phyloP scores from a whole-genome alignment of 805 yeast genomes.

The Wickerhamiella nectarea region DNA sequence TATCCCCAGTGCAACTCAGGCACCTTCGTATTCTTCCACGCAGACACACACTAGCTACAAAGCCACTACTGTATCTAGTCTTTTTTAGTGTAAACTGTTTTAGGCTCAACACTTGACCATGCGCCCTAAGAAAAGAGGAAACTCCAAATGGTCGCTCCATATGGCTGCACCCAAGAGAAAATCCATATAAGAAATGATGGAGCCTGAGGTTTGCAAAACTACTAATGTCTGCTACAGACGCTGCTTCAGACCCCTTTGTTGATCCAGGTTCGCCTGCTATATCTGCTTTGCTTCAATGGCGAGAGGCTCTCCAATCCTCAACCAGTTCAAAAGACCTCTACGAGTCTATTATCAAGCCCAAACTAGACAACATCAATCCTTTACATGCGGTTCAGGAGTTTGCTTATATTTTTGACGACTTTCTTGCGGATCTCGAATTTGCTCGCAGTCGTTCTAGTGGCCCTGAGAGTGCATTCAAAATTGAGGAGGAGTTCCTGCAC shows the following conservation, averaged over 20 bases:
- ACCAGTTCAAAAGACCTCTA: neutral
- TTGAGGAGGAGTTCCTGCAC: constrained; percentile 4
- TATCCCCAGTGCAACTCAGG: constrained; percentile 21
- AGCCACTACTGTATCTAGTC: constrained; percentile 4
- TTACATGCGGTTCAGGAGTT: constrained; percentile 5
- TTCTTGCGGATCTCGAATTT: constrained; percentile 1
- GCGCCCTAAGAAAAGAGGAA: too few species aligned
- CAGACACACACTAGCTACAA: constrained; percentile 8
- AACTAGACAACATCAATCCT: neutral
- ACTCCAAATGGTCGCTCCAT: too few species aligned
- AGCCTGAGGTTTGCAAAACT: too few species aligned
- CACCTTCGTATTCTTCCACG: constrained; percentile 18
- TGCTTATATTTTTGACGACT: constrained; percentile 1
- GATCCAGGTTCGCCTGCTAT: neutral
- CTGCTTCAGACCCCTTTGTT: too few species aligned
- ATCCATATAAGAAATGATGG: too few species aligned
- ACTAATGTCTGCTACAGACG: too few species aligned
- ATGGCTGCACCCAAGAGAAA: too few species aligned
- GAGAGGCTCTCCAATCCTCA: neutral
- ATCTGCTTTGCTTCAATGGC: neutral
- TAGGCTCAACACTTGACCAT: too few species aligned
- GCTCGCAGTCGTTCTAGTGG: neutral
- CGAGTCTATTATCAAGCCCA: neutral
- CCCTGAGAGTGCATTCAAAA: neutral
- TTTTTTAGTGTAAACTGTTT: neutral